phyloP scores from a whole-genome alignment of 2,329 filamentous ascomycete genomes.

The Pseudocercospora cruenta region DNA sequence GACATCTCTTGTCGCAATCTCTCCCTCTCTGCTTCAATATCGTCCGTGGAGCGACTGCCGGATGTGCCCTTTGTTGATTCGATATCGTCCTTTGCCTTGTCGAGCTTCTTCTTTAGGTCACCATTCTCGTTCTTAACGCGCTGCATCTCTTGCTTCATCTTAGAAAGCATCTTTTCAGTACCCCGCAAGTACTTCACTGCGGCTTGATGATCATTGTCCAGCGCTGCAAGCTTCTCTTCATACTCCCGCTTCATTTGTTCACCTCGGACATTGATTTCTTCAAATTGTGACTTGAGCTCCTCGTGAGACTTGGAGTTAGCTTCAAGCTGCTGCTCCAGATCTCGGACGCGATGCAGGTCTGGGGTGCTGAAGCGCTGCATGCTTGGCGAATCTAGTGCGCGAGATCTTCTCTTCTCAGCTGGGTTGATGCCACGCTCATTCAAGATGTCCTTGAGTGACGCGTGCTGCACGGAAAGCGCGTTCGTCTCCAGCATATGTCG shows the following conservation, averaged over 20 bases:
- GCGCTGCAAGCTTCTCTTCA: conserved; percentile 87
- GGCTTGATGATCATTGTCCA: conserved; percentile 97
- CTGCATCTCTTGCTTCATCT: conserved; percentile 95
- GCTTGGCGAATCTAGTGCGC: conserved; percentile 72
- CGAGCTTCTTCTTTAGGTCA: conserved; percentile 79
- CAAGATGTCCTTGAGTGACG: conserved; percentile 89
- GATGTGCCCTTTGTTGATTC: conserved; percentile 36
- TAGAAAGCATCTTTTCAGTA: conserved; percentile 98
- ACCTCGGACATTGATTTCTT: conserved; percentile 75
- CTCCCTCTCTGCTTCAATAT: conserved; percentile 76
- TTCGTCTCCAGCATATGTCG: conserved; percentile 92
- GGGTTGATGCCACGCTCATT: conserved; percentile 85
- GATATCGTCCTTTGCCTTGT: conserved; percentile 41
- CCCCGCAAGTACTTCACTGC: conserved; percentile 98
- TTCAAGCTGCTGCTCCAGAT: conserved; percentile 86
- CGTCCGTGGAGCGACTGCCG: conserved; percentile 47
- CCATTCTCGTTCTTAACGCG: conserved; percentile 87
- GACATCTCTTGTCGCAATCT: conserved; percentile 70
- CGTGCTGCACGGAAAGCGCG: conserved; percentile 87
- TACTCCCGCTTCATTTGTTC: conserved; percentile 88
- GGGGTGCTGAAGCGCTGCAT: conserved; percentile 71
- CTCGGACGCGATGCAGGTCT: conserved; percentile 75
- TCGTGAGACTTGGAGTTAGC: conserved; percentile 78
- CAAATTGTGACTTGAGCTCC: conserved; percentile 77
- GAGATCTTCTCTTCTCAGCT: conserved; percentile 70